A percentile compares a stretch with the other conserved stretches of the same genome.
phyloP scores from a whole-genome alignment of 75 land plant species.

The Gnetum montanum region DNA sequence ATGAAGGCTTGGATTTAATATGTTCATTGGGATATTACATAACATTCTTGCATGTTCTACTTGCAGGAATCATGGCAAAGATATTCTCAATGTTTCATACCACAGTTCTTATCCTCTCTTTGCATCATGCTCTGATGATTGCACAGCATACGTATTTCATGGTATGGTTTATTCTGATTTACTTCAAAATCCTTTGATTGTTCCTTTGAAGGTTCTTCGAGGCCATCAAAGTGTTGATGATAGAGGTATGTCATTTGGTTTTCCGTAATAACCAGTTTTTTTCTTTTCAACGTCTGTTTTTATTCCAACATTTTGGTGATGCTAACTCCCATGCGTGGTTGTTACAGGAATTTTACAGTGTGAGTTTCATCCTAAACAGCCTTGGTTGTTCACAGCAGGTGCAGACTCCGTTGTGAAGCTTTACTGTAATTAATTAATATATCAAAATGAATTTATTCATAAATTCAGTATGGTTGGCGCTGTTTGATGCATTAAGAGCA shows the following conservation, averaged over 20 bases:
- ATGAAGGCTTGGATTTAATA: neutral
- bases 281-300: neutral
- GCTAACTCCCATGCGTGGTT: too few species aligned
- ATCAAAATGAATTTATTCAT: too few species aligned
- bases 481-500: too few species aligned
- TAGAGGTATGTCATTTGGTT: slow-evolving; percentile 27
- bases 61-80: slow-evolving; percentile 74
- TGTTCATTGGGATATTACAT: neutral
- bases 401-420: slow-evolving; percentile 76
- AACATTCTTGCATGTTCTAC: slow-evolving; percentile 8
- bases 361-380: slow-evolving; percentile 86
- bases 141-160: slow-evolving; percentile 86
- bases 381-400: slow-evolving; percentile 95
- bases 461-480: too few species aligned
- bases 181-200: slow-evolving; percentile 85
- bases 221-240: slow-evolving; percentile 59
- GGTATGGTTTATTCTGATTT: slow-evolving; percentile 98
- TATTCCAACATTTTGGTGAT: too few species aligned
- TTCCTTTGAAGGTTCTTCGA: slow-evolving; percentile 76
- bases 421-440: slow-evolving; percentile 40
- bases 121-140: slow-evolving; percentile 89
- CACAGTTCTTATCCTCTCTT: slow-evolving; percentile 84
- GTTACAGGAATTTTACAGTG: slow-evolving; percentile 89
- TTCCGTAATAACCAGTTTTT: neutral
- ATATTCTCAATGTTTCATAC: slow-evolving; percentile 74